Base-by-base conservation (phyloP, 495 filamentous ascomycete genomes). In the Xylaria nigripes region DNA sequence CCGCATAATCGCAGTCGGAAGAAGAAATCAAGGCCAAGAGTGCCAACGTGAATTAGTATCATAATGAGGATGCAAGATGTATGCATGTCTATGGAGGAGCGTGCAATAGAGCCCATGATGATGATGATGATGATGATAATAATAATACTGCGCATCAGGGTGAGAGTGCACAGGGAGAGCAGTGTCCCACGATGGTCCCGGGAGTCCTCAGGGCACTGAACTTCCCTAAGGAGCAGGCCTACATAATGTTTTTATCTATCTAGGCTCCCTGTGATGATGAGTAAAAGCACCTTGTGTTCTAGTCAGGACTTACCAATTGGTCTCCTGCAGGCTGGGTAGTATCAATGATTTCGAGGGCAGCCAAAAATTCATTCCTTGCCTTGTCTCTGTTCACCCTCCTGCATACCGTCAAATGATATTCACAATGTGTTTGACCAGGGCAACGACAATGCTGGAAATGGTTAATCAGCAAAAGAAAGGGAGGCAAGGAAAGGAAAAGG, bases 1-100 rank as follows among this genome's bases (percentile, higher is more conserved):
- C 44, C 19, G 51, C 43, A 41, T 40, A 22, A 45, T 54, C 45
- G 30, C 51, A n/a, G 44, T 48, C 23, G 44, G 44, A 48, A 25
- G 51, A 48, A 42, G 44, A 40, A 36, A 54, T 2, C 51, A 30
- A 19, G 51, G 18, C 51, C 50, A 45, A 38, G 30, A 32, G 10
- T 34, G 32, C 30, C 43, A 30, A 34, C 27, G 21, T 25, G n/a
- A n/a, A n/a, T 46, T 32, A 4, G 15, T 3, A 40, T 18, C 36
- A 9, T 29, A 45, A 42, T 54, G 44, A 34, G 45, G 34, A 44
- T 51, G 40, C 38, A 21, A 23, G 50, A 51, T 12, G 13, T 36
- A 36, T 29, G 4, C n/a, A n/a, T 36, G 32, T 15, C 32, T 36
- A 6, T 44, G 29, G 43, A 24, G 29, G 51, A 47, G 51, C 29